These are phyloP conservation scores for Primulina tabacum DNA, from an alignment of 257 asterid genomes.

Conservation along the genomic window DNA sequence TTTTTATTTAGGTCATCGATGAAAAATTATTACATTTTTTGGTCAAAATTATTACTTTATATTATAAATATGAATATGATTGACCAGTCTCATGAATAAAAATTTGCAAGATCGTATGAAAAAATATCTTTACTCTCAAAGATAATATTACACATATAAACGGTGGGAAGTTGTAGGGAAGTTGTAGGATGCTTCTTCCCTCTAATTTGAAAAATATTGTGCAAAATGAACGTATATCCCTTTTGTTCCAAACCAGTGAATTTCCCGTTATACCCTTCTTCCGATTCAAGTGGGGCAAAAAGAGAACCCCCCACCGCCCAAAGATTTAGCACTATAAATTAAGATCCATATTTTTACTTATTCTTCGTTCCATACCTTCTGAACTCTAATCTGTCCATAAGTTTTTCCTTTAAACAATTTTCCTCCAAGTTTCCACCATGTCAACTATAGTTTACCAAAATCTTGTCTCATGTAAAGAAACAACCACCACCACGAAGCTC, in stretches of 20 bases:
- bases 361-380: constrained; percentile 35
- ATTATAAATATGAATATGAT: too few relatives aligned
- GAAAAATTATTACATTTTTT: too few relatives aligned
- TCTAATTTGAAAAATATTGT: neutral
- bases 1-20: too few relatives aligned
- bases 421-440: constrained; percentile 25
- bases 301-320: neutral
- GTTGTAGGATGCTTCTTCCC: neutral
- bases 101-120: too few relatives aligned
- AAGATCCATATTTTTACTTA: constrained; percentile 34
- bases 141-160: too few relatives aligned
- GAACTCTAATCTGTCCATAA: neutral
- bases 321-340: constrained; percentile 52
- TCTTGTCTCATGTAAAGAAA: constrained; percentile 35
- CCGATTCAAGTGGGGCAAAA: neutral
- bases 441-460: constrained; percentile 44
- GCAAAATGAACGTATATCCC: neutral
- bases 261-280: neutral
- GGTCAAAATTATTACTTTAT: too few relatives aligned
- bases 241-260: neutral
- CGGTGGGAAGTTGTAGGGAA: neutral
- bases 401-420: neutral
- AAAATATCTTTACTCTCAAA: too few relatives aligned
- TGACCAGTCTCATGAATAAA: too few relatives aligned
- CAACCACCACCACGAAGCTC: constrained; percentile 38